Percentiles rank a stretch among this genome's conserved stretches.
Conservation (phyloP, 257 asterid species). For the Verbena officinalis region DNA sequence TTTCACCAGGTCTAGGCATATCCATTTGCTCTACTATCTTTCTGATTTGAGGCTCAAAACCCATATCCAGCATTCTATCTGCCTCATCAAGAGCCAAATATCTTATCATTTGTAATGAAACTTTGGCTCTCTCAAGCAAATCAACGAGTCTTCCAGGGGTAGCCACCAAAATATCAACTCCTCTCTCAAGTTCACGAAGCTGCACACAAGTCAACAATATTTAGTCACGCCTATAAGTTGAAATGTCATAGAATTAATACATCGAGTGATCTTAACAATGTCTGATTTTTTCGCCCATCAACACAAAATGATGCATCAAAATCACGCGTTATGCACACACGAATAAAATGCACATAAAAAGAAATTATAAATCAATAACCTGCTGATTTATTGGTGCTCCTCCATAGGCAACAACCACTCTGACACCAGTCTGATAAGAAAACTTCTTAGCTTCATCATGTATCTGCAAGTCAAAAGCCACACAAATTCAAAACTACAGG, state of each 20-base stretch:
- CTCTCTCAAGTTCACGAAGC: constrained; percentile 92
- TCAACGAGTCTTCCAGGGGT: constrained; percentile 94
- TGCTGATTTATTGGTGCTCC: constrained; percentile 82
- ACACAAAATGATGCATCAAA: no score
- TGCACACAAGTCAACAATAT: constrained; percentile 34
- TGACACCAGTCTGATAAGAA: constrained; percentile 75
- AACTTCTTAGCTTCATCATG: constrained; percentile 82
- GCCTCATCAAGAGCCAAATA: constrained; percentile 93
- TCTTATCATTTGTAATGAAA: constrained; percentile 71
- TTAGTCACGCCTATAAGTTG: constrained; percentile 16
- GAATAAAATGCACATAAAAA: neutral
- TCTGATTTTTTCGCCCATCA: neutral
- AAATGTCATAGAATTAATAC: neutral
- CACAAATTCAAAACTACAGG: constrained; percentile 2
- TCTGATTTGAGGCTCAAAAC: constrained; percentile 94
- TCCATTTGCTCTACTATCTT: constrained; percentile 90
- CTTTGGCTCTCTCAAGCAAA: constrained; percentile 86
- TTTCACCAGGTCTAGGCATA: constrained; percentile 84
- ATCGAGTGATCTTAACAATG: neutral
- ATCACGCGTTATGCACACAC: no score
- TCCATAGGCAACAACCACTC: constrained; percentile 80
- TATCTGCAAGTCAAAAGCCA: constrained; percentile 54
- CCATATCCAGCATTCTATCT: constrained; percentile 94
- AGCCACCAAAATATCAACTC: constrained; percentile 95
- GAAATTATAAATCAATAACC: constrained; percentile 41